Evolutionary conservation across 2,329 filamentous ascomycete genomes (phyloP).

Genomic region (Chaetomiaceae sp.): DNA sequence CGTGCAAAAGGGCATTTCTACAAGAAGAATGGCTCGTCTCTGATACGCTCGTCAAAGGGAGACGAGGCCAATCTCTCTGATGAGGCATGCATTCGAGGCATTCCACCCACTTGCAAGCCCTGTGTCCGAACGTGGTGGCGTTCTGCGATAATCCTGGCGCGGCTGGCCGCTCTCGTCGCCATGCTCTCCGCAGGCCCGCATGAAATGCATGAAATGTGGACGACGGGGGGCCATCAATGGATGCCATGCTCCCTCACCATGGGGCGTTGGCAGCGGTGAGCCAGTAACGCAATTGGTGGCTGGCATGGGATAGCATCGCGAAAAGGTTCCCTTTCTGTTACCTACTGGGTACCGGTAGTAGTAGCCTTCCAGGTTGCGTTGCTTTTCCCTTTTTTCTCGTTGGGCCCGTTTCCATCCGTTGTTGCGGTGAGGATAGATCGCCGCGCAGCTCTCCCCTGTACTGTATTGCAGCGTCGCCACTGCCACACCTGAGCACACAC

Average conservation of each 20-base stretch:
- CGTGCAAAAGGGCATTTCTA: too few relatives aligned
- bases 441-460: too few relatives aligned
- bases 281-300: not conserved
- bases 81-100: too few relatives aligned
- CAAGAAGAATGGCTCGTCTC: too few relatives aligned
- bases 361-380: too few relatives aligned
- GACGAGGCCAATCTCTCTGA: too few relatives aligned
- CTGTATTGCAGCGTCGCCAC: too few relatives aligned
- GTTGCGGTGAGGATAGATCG: conserved; percentile 8
- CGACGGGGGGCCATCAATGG: not conserved
- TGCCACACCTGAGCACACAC: too few relatives aligned
- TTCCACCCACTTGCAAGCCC: conserved; percentile 1
- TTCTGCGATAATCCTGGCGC: conserved; percentile 3
- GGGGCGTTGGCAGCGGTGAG: not conserved
- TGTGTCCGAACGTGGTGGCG: not conserved
- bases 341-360: too few relatives aligned
- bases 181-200: not conserved
- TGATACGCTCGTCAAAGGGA: too few relatives aligned
- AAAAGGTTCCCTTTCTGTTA: conserved; percentile 5
- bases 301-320: conserved; percentile 11
- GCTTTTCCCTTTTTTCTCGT: too few relatives aligned
- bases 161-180: conserved; percentile 1
- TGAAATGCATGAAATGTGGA: conserved; percentile 5
- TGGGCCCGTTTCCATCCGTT: conserved; percentile 5
- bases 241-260: too few relatives aligned